Evolutionary conservation across 2,329 filamentous ascomycete genomes (phyloP).

Genomic region (Neofusicoccum laricinum): DNA sequence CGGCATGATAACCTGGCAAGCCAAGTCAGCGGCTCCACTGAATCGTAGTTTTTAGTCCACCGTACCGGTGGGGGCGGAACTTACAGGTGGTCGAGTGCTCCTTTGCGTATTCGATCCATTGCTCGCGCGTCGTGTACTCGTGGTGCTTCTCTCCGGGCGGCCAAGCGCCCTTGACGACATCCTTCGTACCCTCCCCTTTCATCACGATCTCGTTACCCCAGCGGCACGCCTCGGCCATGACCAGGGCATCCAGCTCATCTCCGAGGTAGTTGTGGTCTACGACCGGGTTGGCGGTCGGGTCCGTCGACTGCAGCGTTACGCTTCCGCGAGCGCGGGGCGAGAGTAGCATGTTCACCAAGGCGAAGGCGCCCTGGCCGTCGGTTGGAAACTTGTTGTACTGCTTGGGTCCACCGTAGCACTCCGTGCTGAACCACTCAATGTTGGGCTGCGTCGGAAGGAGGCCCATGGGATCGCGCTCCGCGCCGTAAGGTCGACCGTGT

Average conservation of each 20-base stretch:
- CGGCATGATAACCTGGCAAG: background rate
- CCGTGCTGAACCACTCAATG: conserved; percentile 61
- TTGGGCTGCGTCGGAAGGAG: conserved; percentile 57
- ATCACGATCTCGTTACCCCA: conserved; percentile 27
- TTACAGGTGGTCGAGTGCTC: conserved; percentile 36
- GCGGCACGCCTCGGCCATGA: conserved; percentile 24
- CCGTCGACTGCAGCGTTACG: conserved; percentile 24
- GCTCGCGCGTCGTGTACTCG: conserved; percentile 50
- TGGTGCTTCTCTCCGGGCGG: conserved; percentile 52
- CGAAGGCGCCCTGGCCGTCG: conserved; percentile 54
- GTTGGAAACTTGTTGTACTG: conserved; percentile 55
- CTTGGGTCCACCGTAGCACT: conserved; percentile 60
- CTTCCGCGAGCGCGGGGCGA: conserved; percentile 29
- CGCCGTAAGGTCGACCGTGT: conserved; percentile 32
- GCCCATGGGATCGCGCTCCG: conserved; percentile 62
- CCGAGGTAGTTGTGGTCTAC: conserved; percentile 30
- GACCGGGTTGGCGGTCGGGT: conserved; percentile 24
- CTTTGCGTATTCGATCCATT: conserved; percentile 58
- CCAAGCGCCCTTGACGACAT: conserved; percentile 33
- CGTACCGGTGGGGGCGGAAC: background rate
- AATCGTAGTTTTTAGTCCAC: too few relatives aligned
- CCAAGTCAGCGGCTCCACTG: background rate
- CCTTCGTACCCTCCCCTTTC: conserved; percentile 56
- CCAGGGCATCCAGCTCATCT: conserved; percentile 23
- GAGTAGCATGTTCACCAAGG: conserved; percentile 19